Conservation (phyloP, 352 stramenopile genomes). For the Globisporangium radiosum region DNA sequence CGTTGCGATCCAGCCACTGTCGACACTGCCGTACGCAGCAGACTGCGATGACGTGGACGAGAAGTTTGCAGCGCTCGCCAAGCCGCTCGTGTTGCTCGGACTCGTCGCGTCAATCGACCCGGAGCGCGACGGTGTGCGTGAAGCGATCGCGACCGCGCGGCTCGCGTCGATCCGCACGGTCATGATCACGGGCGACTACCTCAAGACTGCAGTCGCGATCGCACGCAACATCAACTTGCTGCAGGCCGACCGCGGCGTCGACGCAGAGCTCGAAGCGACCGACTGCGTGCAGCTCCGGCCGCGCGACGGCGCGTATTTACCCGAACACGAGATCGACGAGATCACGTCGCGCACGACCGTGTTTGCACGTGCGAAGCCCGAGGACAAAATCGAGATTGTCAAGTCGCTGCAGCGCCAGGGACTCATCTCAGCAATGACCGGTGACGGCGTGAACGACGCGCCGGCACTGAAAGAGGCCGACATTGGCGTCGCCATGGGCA, state of each 20-base stretch:
- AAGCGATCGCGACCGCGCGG: conserved; percentile 43
- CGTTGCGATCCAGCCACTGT: conserved; percentile 77
- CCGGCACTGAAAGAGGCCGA: conserved; percentile 94
- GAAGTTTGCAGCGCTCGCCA: conserved; percentile 55
- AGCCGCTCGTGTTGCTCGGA: conserved; percentile 88
- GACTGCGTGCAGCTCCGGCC: conserved; percentile 67
- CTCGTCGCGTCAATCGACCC: conserved; percentile 91
- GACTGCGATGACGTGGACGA: conserved; percentile 57
- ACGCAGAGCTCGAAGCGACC: conserved; percentile 33
- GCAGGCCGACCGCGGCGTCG: conserved; percentile 12
- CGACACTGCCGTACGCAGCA: conserved; percentile 31
- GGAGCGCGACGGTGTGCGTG: conserved; percentile 49
- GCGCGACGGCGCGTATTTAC: conserved; percentile 30
- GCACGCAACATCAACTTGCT: conserved; percentile 91
- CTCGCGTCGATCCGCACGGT: conserved; percentile 60
- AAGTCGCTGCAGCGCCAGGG: conserved; percentile 89
- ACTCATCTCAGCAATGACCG: conserved; percentile 94
- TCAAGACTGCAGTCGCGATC: conserved; percentile 93
- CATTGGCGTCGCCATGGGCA: conserved; percentile 96
- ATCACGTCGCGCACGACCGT: conserved; percentile 80
- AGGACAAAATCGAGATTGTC: conserved; percentile 96
- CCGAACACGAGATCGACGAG: conserved; percentile 78
- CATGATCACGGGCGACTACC: conserved; percentile 95
- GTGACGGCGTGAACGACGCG: conserved; percentile 97
- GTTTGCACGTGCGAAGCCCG: conserved; percentile 93